A percentile compares a stretch with the other conserved stretches of the same genome.
These are phyloP conservation scores for Populus euphratica DNA, from an alignment of 345 rosid genomes.

Conservation along the genomic window DNA sequence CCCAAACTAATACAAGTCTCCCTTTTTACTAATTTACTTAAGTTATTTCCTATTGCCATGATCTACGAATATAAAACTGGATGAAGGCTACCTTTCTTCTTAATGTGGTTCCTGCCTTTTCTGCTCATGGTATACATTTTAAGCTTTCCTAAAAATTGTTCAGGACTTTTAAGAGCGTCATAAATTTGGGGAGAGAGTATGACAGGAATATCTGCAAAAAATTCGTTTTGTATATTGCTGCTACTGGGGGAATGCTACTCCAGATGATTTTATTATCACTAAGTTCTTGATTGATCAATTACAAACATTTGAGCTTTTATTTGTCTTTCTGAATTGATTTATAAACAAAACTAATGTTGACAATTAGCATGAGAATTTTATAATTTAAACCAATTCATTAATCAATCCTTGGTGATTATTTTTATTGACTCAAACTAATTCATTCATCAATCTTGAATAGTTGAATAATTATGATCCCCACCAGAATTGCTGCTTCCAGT, in stretches of 20 bases:
- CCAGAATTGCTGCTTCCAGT: neutral
- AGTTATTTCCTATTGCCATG: neutral
- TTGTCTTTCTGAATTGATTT: neutral
- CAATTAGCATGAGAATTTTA: neutral
- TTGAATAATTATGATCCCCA: neutral
- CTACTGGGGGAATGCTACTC: neutral
- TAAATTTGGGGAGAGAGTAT: no score
- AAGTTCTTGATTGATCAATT: neutral
- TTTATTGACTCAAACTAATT: neutral
- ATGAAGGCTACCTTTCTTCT: neutral
- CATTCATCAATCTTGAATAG: neutral
- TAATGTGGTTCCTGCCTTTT: neutral
- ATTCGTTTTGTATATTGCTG: neutral
- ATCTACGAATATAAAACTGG: neutral
- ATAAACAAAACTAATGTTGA: neutral
- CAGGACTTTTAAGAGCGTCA: no score
- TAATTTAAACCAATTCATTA: neutral
- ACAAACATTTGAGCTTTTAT: neutral
- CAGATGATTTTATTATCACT: neutral
- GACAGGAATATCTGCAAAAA: neutral
- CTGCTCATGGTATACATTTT: no score
- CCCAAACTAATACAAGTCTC: neutral
- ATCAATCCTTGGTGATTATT: no score
- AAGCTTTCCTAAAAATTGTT: no score
- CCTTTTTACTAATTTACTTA: neutral